Base-by-base conservation (phyloP, 2,329 filamentous ascomycete genomes). In the Ambrosiella xylebori region DNA sequence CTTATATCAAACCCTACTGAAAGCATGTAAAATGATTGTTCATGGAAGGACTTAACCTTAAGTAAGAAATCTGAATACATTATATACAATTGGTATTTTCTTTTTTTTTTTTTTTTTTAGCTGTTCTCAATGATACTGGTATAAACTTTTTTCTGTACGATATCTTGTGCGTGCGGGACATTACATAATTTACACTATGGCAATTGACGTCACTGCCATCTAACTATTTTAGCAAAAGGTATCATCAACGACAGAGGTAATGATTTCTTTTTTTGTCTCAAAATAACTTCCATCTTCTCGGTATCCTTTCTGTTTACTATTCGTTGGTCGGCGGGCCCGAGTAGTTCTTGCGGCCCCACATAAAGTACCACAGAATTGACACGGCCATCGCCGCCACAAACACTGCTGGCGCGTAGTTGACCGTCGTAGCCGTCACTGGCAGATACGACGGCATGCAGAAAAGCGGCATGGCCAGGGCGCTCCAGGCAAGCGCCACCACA, bases 371-470 rank as follows among this genome's bases (percentile, higher is more conserved):
- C 7, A 71, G 68, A 8, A 73, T 75, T 1, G 84, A 79, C 59
- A 87, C 75, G 44, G 72, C 54, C 57, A 78, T 76, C 61, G 85
- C 83, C 4, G 74, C 81, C 35, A 84, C 77, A 63, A 88, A 86
- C n/a, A 88, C 84, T 39, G 82, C 84, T 12, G 81, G 81, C 1
- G 84, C 84, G 68, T 86, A 88, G 74, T 88, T 88, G 74, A 87
- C 83, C 44, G 73, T 75, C 15, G 70, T 66, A 5, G 75, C 68
- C 0, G 74, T 76, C 44, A 85, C 80, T 5, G 80, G 80, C n/a
- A 85, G 71, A 49, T 69, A 69, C 0, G 80, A 76, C 0, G 83
- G 84, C 81, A 86, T 85, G 69, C 81, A 88, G 74, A 88, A 88
- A 13, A 88, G 76, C 1, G 84, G 83, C 56, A 87, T 78, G 40